Percentiles rank a stretch among this genome's conserved stretches.
phyloP scores from a whole-genome alignment of 148 eudicot species.

The Amaranthus cruentus region DNA sequence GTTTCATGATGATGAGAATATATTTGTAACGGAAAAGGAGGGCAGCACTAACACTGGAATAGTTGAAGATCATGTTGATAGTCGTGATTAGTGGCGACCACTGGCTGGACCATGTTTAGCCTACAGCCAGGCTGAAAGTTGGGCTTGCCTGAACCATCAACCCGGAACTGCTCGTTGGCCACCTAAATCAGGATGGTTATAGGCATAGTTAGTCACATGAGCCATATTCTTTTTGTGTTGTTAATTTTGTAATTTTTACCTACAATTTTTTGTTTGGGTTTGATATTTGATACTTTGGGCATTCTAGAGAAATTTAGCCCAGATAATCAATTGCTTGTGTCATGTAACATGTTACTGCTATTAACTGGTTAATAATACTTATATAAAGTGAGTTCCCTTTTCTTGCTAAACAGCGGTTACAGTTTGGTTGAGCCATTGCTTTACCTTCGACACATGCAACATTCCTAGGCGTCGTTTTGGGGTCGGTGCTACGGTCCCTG shows the following conservation, averaged over 20 bases:
- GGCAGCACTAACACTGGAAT: conserved; percentile 2
- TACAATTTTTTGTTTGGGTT: background rate
- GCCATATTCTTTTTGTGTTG: background rate
- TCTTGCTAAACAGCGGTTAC: conserved; percentile 36
- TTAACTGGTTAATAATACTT: background rate
- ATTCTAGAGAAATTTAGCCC: background rate
- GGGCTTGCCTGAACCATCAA: background rate
- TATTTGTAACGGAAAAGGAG: background rate
- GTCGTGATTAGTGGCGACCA: background rate
- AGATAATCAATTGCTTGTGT: background rate
- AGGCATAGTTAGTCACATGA: background rate
- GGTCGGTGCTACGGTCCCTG: too few species aligned
- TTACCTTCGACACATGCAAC: conserved; percentile 33
- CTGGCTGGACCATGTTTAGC: background rate
- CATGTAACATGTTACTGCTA: background rate
- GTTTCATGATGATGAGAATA: conserved; percentile 6
- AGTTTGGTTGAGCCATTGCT: conserved; percentile 40
- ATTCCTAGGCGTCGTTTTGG: too few species aligned
- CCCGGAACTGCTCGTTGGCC: background rate
- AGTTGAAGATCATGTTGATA: conserved; percentile 20
- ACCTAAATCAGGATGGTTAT: conserved; percentile 3
- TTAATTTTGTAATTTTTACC: background rate
- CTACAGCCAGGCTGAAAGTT: background rate
- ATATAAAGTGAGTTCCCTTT: conserved; percentile 31
- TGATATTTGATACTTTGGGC: background rate